phyloP scores from a whole-genome alignment of 805 yeast genomes.

The Lipomyces sp. region DNA sequence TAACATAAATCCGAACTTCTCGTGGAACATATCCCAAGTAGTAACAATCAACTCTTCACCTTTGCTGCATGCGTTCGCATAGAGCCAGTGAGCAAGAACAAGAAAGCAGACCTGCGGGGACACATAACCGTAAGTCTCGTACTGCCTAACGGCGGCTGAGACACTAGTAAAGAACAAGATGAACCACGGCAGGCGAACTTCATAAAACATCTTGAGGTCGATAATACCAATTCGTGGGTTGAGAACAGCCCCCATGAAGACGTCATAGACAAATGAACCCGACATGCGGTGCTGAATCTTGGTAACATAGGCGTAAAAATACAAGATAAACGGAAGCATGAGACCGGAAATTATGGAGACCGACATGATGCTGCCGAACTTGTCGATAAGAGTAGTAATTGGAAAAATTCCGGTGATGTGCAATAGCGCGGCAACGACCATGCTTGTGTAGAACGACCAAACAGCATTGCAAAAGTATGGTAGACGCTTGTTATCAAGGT shows the following conservation, averaged over 20 bases:
- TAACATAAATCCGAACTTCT: slow-evolving; percentile 98
- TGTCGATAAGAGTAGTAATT: slow-evolving; percentile 73
- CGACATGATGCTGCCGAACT: slow-evolving; percentile 91
- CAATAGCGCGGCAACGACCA: slow-evolving; percentile 60
- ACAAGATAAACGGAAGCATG: slow-evolving; percentile 67
- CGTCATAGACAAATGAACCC: slow-evolving; percentile 86
- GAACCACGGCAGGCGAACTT: slow-evolving; percentile 97
- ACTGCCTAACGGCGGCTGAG: slow-evolving; percentile 77
- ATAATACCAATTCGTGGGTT: slow-evolving; percentile 93
- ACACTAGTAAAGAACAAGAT: slow-evolving; percentile 77
- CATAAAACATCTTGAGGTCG: slow-evolving; percentile 96
- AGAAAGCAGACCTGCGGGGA: slow-evolving; percentile 76
- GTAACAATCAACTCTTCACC: slow-evolving; percentile 98
- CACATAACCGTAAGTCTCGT: slow-evolving; percentile 77
- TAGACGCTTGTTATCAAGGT: slow-evolving; percentile 76
- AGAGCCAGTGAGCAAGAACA: slow-evolving; percentile 85
- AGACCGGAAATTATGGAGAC: slow-evolving; percentile 85
- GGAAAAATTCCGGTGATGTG: slow-evolving; percentile 79
- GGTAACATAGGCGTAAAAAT: slow-evolving; percentile 66
- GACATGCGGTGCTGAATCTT: slow-evolving; percentile 89
- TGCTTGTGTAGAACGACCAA: slow-evolving; percentile 75
- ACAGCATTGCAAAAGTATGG: slow-evolving; percentile 94
- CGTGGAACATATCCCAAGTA: slow-evolving; percentile 99
- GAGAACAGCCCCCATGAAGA: slow-evolving; percentile 96
- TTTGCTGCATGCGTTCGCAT: slow-evolving; percentile 95